Percentiles rank a stretch among this genome's conserved stretches.
Evolutionary conservation across 306 rosid species (phyloP).

Genomic region (Fagus sylvatica): DNA sequence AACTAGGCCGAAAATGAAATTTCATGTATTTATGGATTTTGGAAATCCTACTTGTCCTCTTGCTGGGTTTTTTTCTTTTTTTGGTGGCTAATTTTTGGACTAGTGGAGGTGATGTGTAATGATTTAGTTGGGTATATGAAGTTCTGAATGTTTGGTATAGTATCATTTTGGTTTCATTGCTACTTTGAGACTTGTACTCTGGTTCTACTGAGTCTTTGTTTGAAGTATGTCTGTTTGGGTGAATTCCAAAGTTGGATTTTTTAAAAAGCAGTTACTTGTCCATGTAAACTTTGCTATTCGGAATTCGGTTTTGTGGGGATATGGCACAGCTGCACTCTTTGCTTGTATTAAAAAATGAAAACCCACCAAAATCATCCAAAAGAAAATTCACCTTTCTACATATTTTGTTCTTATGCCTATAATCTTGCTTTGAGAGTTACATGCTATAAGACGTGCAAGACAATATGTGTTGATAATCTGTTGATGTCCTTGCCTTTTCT

Average conservation of each 20-base stretch:
- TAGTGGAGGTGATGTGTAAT: neutral
- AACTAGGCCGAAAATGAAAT: too few relatives aligned
- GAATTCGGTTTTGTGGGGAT: neutral
- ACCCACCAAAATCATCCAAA: too few relatives aligned
- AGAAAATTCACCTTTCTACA: too few relatives aligned
- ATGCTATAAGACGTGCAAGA: neutral
- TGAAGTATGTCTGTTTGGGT: neutral
- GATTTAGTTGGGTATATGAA: neutral
- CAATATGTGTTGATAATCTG: neutral
- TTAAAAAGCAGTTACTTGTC: neutral
- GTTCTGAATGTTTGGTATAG: neutral
- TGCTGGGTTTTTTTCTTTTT: neutral
- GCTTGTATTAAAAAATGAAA: neutral
- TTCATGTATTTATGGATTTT: neutral
- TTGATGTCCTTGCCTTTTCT: constrained; percentile 8
- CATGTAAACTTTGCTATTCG: neutral
- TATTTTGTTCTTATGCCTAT: neutral
- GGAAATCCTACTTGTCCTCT: neutral
- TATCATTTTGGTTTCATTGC: neutral
- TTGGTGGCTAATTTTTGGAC: neutral
- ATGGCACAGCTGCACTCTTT: neutral
- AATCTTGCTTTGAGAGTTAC: neutral
- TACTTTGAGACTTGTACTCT: neutral
- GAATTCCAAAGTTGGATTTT: neutral
- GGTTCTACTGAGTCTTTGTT: neutral